Evolutionary conservation across 345 rosid genomes (phyloP).

Genomic region (Psidium friedrichsthalianum): DNA sequence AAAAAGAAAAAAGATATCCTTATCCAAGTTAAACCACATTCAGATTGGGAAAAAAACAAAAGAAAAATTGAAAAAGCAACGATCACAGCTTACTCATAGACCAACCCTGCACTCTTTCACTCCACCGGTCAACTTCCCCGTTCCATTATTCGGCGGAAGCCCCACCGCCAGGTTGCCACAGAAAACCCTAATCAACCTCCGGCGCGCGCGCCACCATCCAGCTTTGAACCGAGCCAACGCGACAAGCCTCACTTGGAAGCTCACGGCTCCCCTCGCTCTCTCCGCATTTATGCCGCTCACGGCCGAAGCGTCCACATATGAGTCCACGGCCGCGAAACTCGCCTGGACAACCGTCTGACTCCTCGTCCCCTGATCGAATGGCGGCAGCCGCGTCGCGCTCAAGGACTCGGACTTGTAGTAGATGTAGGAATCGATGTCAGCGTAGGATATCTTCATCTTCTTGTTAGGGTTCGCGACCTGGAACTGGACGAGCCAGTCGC

Average conservation of each 20-base stretch:
- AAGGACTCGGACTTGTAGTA: conserved; percentile 13
- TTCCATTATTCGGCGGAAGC: conserved; percentile 18
- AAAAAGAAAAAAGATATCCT: background rate
- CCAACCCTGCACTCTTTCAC: conserved; percentile 22
- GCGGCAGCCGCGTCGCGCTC: conserved; percentile 34
- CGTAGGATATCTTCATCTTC: conserved; percentile 42
- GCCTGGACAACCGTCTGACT: conserved; percentile 22
- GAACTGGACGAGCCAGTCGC: conserved; percentile 41
- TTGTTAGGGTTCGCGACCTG: conserved; percentile 65
- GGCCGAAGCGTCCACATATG: conserved; percentile 22
- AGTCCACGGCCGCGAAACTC: conserved; percentile 18
- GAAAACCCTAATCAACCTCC: conserved; percentile 25
- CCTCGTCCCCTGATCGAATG: conserved; percentile 47
- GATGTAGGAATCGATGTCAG: conserved; percentile 7
- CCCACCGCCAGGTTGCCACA: conserved; percentile 33
- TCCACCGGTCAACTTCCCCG: conserved; percentile 53
- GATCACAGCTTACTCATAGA: conserved; percentile 5
- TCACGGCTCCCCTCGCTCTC: conserved; percentile 22
- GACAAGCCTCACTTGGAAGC: conserved; percentile 28
- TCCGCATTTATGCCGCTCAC: conserved; percentile 26
- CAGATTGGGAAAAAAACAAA: background rate
- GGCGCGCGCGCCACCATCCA: conserved; percentile 39
- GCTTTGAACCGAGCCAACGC: conserved; percentile 36
- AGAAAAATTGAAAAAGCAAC: background rate
- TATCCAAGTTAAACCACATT: background rate